These are phyloP conservation scores for Aphanomyces stellatus DNA, from an alignment of 352 stramenopile species.

Conservation along the genomic window DNA sequence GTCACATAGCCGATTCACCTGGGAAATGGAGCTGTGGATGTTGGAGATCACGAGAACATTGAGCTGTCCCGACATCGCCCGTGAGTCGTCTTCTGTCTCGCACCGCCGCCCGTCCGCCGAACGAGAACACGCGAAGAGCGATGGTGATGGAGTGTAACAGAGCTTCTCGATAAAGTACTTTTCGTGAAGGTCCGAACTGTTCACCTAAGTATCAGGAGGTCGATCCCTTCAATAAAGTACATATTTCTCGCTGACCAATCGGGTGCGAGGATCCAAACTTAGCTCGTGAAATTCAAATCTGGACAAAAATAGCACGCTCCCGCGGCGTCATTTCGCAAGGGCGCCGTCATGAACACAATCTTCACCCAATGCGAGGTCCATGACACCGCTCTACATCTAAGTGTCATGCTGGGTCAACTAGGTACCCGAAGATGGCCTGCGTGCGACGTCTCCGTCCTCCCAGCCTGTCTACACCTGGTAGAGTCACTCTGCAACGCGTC, in stretches of 20 bases:
- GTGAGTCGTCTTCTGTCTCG: too few species aligned
- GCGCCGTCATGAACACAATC: slow-evolving; percentile 12
- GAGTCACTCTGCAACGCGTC: background rate
- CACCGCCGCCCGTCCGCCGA: too few species aligned
- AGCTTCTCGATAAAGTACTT: background rate
- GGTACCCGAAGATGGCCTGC: background rate
- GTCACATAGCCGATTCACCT: slow-evolving; percentile 74
- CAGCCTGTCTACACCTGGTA: slow-evolving; percentile 20
- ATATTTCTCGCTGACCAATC: background rate
- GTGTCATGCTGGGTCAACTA: background rate
- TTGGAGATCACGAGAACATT: slow-evolving; percentile 75
- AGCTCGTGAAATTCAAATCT: too few species aligned
- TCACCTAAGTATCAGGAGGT: too few species aligned
- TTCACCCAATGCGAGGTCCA: slow-evolving; percentile 20
- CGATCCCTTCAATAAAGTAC: background rate
- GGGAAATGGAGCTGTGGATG: slow-evolving; percentile 46
- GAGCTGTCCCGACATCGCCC: slow-evolving; percentile 26
- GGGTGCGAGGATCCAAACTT: too few species aligned
- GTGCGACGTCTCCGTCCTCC: background rate
- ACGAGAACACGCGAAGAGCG: too few species aligned
- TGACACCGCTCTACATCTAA: background rate
- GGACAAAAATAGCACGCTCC: background rate
- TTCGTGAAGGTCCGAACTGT: too few species aligned
- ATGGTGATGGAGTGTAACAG: too few species aligned
- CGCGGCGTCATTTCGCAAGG: background rate